Evolutionary conservation across 2,329 filamentous ascomycete species (phyloP), one percentile per base, ranked within the genome.

Genomic region (Hymenoscyphus linearis): DNA sequence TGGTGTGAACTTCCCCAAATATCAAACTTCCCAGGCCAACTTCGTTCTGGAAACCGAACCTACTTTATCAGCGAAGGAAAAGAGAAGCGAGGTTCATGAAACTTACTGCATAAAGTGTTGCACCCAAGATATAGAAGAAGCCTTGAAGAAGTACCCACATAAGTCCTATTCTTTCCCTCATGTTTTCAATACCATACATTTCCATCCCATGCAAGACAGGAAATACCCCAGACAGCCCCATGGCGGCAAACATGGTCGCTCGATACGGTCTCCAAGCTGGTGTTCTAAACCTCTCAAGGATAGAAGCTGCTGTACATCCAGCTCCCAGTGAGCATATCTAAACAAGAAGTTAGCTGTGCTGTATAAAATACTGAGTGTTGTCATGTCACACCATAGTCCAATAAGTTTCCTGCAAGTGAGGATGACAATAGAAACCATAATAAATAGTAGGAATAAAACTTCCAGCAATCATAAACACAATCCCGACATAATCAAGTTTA

Each of bases 1-100:
- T 99, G 95, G 75, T 99, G 95, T 22, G 91, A 96, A 72, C 87
- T 92, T 40, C 95, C 93, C 84, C 90, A 90, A 57, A 97, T 90
- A 75, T 99, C 95, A 71, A 93, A 97, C 7, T 75, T 79, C 1
- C 91, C 90, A 0, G 93, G 95, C 52, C 78, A 83, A 70, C 82
- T 85, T 62, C 91, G 82, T 77, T 99, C 95, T 0, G 95, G 95
- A 75, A 93, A 86, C 40, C 95, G 87, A 58, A 84, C 80, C 86
- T 89, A 4, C 64, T 60, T 65, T n/a, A 66, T 68, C 60, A 66
- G 61, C 52, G 60, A 50, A 10, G 12, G 3, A 14, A 50, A 14
- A 12, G 18, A 3, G 4, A 25, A 25, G 26, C 27, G 37, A 13
- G 18, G 22, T 18, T 4, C 12, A 14, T 52, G 10, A 54, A 7